phyloP scores from a whole-genome alignment of 345 rosid species.

The Zanthoxylum bungeanum region DNA sequence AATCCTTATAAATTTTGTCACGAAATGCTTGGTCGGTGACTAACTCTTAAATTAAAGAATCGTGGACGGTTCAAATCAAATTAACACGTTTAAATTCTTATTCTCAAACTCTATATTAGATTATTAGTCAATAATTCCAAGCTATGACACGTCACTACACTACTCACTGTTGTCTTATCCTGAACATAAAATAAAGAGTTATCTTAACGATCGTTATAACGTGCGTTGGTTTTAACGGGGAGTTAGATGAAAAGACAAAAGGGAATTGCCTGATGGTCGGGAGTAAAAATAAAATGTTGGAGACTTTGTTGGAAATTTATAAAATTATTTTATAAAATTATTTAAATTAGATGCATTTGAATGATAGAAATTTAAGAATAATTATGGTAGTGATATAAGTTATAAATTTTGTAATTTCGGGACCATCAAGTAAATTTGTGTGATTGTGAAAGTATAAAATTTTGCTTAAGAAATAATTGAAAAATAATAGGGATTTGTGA shows the following conservation, averaged over 20 bases:
- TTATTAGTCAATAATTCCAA: background rate
- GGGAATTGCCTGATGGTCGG: background rate
- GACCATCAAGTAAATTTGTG: constrained; percentile 19
- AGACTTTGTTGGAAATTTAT: too few species aligned
- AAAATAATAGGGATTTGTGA: constrained; percentile 63
- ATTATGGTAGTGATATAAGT: too few species aligned
- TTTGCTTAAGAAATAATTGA: constrained; percentile 4
- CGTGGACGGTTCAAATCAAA: background rate
- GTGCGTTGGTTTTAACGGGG: background rate
- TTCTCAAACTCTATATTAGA: background rate
- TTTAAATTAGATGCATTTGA: too few species aligned
- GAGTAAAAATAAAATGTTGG: too few species aligned
- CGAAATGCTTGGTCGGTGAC: constrained; percentile 21
- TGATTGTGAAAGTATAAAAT: background rate
- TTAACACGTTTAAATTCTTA: background rate
- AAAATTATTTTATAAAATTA: too few species aligned
- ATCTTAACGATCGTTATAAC: background rate
- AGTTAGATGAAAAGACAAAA: background rate
- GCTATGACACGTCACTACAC: constrained; percentile 18
- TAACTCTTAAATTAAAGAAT: constrained; percentile 10
- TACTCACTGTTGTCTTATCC: constrained; percentile 26
- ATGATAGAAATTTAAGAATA: too few species aligned
- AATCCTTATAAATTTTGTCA: background rate
- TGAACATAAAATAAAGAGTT: background rate
- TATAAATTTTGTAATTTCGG: too few species aligned